Conservation (phyloP, 1,284 basidiomycete species). For the Trichosporon ovoides region DNA sequence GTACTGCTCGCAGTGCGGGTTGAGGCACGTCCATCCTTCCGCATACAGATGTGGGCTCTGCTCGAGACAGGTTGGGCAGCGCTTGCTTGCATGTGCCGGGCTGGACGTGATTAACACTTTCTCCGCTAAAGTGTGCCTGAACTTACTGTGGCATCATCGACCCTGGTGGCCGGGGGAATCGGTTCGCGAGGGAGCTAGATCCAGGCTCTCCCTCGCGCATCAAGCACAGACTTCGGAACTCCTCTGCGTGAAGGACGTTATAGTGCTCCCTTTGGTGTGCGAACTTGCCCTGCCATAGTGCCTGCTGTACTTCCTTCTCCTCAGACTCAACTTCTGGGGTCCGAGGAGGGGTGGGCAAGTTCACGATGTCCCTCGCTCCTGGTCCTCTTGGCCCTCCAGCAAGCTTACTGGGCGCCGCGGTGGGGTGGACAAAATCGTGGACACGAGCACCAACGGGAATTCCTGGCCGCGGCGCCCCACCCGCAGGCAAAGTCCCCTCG, state of each 20-base stretch:
- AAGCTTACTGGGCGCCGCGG: neutral
- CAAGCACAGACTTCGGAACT: neutral
- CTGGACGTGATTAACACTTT: neutral
- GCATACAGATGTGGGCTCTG: slow-evolving; percentile 25
- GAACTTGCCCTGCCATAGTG: neutral
- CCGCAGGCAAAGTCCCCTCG: neutral
- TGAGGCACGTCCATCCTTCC: slow-evolving; percentile 39
- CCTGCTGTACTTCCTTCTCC: neutral
- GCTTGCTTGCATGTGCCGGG: neutral
- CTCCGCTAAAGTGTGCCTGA: neutral
- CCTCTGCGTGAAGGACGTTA: neutral
- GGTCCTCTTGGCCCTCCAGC: neutral
- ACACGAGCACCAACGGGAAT: neutral
- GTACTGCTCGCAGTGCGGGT: slow-evolving; percentile 27
- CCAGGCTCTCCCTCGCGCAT: neutral
- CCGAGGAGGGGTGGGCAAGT: neutral
- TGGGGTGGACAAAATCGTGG: neutral
- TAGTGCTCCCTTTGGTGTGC: neutral
- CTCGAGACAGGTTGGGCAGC: slow-evolving; percentile 21
- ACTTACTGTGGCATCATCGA: neutral
- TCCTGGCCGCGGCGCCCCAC: neutral
- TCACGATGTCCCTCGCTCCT: neutral
- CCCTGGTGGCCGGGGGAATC: neutral
- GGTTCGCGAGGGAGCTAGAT: neutral
- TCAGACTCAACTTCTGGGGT: neutral